phyloP scores from a whole-genome alignment of 257 asterid genomes.

The Nicotiana sylvestris region DNA sequence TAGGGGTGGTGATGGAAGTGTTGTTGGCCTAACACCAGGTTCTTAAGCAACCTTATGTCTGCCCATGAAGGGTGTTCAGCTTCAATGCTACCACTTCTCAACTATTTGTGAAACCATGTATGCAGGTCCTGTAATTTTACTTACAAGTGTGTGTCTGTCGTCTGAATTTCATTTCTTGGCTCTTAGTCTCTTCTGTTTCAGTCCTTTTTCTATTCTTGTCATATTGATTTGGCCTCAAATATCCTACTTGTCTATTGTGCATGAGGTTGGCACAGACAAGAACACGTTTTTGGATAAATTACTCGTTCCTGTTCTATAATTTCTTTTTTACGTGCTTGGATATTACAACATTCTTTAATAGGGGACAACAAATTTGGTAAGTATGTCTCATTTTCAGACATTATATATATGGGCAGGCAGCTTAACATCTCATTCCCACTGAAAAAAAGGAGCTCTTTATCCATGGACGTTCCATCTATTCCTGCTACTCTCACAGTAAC shows the following conservation, averaged over 20 bases:
- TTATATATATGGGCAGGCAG: neutral
- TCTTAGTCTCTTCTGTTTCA: neutral
- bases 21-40: neutral
- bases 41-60: neutral
- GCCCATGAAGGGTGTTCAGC: neutral
- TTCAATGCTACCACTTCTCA: neutral
- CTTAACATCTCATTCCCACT: neutral
- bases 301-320: neutral
- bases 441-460: neutral
- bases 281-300: neutral
- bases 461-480: constrained; percentile 1
- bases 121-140: neutral
- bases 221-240: no score
- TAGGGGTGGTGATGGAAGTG: neutral
- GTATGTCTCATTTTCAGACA: neutral
- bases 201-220: neutral
- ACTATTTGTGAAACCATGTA: neutral
- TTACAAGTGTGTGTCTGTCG: neutral
- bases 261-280: neutral
- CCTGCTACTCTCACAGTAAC: neutral
- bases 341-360: neutral
- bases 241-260: neutral
- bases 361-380: neutral
- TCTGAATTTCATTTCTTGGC: neutral
- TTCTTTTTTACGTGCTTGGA: neutral